Base-by-base conservation (phyloP, 1,139 yeast genomes). In the Saccharomyces pastorianus region DNA sequence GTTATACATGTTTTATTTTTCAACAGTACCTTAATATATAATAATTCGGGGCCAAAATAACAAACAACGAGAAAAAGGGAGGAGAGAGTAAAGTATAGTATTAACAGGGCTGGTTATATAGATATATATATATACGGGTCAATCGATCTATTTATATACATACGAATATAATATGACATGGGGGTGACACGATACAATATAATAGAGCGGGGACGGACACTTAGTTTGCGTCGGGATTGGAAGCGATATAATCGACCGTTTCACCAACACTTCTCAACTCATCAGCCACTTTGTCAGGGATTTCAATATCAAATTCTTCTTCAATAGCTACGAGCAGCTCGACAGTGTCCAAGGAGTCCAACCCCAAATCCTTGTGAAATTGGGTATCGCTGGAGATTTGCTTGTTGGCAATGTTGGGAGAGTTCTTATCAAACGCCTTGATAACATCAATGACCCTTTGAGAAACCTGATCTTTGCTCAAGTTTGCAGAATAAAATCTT, bases 321-420 rank as follows among this genome's bases (percentile, higher is more conserved):
- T 83, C 88, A 65, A 83, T 80, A 56, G 87, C 86, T 64, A 83
- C 88, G 62, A 83, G 74, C 56, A 85, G 82, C 72, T 83, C 88
- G 54, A 83, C 86, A 54, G 86, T 81, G 64, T 83, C 88, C 60
- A 83, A 76, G 6, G 88, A 83, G 67, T 83, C 88, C 62, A 83
- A 73, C n/a, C 85, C 85, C 67, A 83, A 76, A 65, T 83, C 88
- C 55, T 67, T 64, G 51, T 65, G 62, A 53, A 71, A 66, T 38
- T 63, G 61, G 23, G 74, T 68, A 46, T 67, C 66, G 14, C 63
- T 57, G 6, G 66, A 59, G 42, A 73, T 61, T 8, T 64, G 58
- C 23, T 61, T 56, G 20, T 64, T 58, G 41, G 66, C 66, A 6
- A 62, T 56, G 44, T 60, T 63, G 8, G 44, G 44, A 6, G 44